Conservation (phyloP, 768 basidiomycete genomes). For the Pulveroboletus sp. region DNA sequence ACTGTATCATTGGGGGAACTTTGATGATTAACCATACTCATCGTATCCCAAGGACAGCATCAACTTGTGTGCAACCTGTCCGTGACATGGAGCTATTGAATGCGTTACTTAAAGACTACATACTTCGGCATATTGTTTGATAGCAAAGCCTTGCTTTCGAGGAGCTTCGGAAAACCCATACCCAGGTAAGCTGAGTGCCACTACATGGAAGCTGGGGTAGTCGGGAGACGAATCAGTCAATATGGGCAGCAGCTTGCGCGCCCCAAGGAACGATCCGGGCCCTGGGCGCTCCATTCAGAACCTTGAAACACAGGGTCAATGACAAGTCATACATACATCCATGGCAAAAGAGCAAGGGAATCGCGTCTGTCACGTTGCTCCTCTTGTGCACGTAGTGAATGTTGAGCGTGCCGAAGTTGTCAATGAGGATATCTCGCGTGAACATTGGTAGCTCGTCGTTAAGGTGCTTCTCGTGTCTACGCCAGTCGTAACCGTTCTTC, state of each 20-base stretch:
- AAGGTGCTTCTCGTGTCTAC: constrained; percentile 43
- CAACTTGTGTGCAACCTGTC: constrained; percentile 42
- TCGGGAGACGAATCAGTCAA: constrained; percentile 37
- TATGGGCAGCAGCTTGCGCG: constrained; percentile 51
- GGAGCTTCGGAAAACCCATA: constrained; percentile 60
- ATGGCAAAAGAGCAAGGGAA: constrained; percentile 60
- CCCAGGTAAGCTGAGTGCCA: constrained; percentile 53
- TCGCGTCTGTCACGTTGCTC: constrained; percentile 41
- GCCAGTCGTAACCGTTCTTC: constrained; percentile 55
- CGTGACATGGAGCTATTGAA: constrained; percentile 1
- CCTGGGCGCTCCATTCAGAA: constrained; percentile 28
- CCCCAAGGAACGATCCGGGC: constrained; percentile 50
- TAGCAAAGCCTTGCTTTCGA: constrained; percentile 46
- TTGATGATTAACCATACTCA: constrained; percentile 35
- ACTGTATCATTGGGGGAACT: background rate
- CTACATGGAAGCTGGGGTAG: constrained; percentile 59
- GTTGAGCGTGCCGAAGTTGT: constrained; percentile 42
- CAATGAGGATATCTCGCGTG: constrained; percentile 45
- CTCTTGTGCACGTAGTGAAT: constrained; percentile 58
- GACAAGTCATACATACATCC: constrained; percentile 40
- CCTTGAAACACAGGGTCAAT: background rate
- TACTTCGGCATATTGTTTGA: constrained; percentile 54
- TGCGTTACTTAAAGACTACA: background rate
- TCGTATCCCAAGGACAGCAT: constrained; percentile 47
- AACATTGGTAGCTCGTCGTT: constrained; percentile 54